A percentile compares a stretch with the other conserved stretches of the same genome.
These are phyloP conservation scores for Hypomyces perniciosus DNA, from an alignment of 2,329 filamentous ascomycete species.

Conservation along the genomic window DNA sequence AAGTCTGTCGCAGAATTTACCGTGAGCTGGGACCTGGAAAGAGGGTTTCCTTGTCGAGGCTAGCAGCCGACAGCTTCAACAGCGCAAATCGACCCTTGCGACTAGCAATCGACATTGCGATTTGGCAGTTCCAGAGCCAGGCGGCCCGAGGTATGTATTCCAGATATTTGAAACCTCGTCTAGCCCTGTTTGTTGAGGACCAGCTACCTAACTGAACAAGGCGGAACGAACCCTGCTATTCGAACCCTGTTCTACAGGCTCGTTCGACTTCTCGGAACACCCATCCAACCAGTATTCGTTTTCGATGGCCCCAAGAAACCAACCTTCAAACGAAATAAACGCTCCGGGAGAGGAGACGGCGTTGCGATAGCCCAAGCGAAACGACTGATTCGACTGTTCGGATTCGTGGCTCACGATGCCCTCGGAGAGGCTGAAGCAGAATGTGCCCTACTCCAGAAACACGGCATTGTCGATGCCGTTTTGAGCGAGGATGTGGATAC, in stretches of 20 bases:
- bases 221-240: conserved; percentile 83
- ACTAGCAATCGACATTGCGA: conserved; percentile 88
- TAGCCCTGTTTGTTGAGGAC: neutral
- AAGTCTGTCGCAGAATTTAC: conserved; percentile 60
- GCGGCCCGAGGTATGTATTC: conserved; percentile 59
- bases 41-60: conserved; percentile 73
- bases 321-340: conserved; percentile 81
- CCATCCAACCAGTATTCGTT: conserved; percentile 83
- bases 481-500: conserved; percentile 96
- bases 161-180: neutral
- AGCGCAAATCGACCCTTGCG: conserved; percentile 66
- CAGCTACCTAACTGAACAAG: conserved; percentile 29
- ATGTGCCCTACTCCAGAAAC: conserved; percentile 76
- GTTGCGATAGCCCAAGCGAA: conserved; percentile 73
- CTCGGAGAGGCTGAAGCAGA: conserved; percentile 96
- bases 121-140: conserved; percentile 95
- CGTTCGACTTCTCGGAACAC: conserved; percentile 65
- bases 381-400: conserved; percentile 76
- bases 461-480: conserved; percentile 84
- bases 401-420: conserved; percentile 76
- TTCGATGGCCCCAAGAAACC: conserved; percentile 87
- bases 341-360: conserved; percentile 57
- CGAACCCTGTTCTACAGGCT: conserved; percentile 91
- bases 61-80: conserved; percentile 73
- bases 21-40: conserved; percentile 78